Percentiles rank a stretch among this genome's conserved stretches.
These are phyloP conservation scores for Entomortierella lignicola DNA, from an alignment of 192 early-diverging fungal species.

Conservation along the genomic window DNA sequence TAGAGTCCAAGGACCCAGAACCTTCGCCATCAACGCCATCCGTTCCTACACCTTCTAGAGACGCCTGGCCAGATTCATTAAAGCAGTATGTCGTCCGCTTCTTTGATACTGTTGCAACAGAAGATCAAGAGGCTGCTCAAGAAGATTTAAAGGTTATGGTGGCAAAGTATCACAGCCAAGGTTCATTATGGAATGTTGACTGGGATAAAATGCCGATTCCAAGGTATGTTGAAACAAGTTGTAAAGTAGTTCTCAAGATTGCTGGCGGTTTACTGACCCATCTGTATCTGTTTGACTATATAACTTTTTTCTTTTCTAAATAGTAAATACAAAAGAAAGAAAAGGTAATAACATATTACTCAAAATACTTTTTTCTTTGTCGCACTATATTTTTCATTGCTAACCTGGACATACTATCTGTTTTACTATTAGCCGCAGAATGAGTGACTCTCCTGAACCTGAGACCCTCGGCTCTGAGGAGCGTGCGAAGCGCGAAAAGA, in stretches of 20 bases:
- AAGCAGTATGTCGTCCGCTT: conserved; percentile 56
- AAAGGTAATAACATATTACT: neutral
- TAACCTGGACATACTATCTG: neutral
- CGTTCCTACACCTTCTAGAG: neutral
- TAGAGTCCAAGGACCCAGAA: conserved; percentile 28
- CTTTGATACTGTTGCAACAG: conserved; percentile 44
- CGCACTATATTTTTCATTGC: no score
- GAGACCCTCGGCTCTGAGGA: conserved; percentile 18
- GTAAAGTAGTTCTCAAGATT: neutral
- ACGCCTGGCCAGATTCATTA: conserved; percentile 28
- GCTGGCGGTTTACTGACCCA: no score
- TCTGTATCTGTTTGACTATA: neutral
- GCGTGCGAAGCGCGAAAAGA: conserved; percentile 27
- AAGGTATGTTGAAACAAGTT: conserved; percentile 61
- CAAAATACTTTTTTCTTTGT: neutral
- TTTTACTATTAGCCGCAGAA: neutral
- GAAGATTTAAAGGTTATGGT: conserved; percentile 70
- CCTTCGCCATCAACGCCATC: neutral
- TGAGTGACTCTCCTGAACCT: conserved; percentile 12
- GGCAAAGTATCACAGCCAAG: conserved; percentile 48
- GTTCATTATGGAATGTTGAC: conserved; percentile 65
- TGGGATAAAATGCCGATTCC: conserved; percentile 80
- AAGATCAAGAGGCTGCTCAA: conserved; percentile 60
- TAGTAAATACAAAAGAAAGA: conserved; percentile 23
- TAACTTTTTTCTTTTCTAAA: neutral